These are phyloP conservation scores for Bjerkandera adusta DNA, from an alignment of 1,284 basidiomycete genomes.

Conservation along the genomic window DNA sequence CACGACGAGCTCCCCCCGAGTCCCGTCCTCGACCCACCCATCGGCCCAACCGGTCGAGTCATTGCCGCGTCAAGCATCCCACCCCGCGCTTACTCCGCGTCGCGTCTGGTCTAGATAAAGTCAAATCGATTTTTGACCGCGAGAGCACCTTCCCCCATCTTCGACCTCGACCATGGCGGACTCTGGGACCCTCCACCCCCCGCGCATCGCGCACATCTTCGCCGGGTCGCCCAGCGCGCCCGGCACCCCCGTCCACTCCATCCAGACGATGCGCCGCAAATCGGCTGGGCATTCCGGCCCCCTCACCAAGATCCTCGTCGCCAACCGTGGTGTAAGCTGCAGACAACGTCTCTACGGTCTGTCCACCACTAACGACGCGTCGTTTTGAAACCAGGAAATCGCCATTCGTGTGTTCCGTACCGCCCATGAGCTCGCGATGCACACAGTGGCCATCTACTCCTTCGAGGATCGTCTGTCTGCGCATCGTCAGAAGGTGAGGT, in stretches of 20 bases:
- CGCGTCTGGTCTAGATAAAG: conserved; percentile 9
- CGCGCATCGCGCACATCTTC: conserved; percentile 70
- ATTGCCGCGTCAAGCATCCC: neutral
- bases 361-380: conserved; percentile 4
- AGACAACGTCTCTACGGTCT: conserved; percentile 1
- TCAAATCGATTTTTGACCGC: conserved; percentile 3
- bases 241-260: conserved; percentile 82
- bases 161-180: conserved; percentile 14
- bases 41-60: neutral
- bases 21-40: neutral
- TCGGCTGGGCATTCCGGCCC: conserved; percentile 89
- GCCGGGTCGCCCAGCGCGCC: conserved; percentile 70
- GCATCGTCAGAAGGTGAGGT: conserved; percentile 90
- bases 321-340: conserved; percentile 85
- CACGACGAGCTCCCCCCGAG: too few species aligned
- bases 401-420: conserved; percentile 99
- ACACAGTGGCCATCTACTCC: conserved; percentile 98
- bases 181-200: conserved; percentile 59
- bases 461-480: conserved; percentile 96
- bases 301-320: conserved; percentile 91
- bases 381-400: conserved; percentile 80
- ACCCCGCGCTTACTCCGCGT: conserved; percentile 4
- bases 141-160: conserved; percentile 1
- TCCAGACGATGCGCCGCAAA: conserved; percentile 89
- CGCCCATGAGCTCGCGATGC: conserved; percentile 98